Base-by-base conservation (phyloP, 2,329 filamentous ascomycete species). In the Acephala macrosclerotiorum region DNA sequence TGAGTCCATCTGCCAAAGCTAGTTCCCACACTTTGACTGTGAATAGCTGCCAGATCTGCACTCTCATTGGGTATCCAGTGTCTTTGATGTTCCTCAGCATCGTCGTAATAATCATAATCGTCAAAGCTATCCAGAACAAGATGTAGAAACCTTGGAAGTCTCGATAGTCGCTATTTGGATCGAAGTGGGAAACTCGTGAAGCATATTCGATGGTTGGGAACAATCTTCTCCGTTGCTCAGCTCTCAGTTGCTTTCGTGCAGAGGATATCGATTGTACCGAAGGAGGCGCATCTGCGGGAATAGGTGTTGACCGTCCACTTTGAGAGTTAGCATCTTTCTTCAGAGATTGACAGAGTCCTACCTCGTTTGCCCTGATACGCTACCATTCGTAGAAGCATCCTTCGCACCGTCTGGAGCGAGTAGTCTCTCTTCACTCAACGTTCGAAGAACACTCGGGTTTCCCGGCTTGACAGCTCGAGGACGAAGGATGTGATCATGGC, bases 111-210 rank as follows among this genome's bases (percentile, higher is more conserved):
- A 94, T 93, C 94, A 99, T 97, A 78, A 99, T 97, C 72, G 92
- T 93, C 66, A 99, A 84, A 11, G 93, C 93, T 70, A 99, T 95
- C 96, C 96, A 99, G 81, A 99, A 99, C 42, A 99, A 87, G 61
- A 96, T 93, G 81, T 97, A 99, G 85, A 99, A 99, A 76, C 96
- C 96, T 73, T 93, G 89, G 78, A 99, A 99, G 79, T 99, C 94
- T 75, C 89, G 89, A 78, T 98, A 94, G 75, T 97, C 94, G 79
- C 92, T 97, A 58, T 88, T 86, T 0, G 94, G 94, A 76, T 99
- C 96, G 77, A 99, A 97, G 80, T 99, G 95, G 20, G 95, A 98
- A 25, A 98, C 90, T 64, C 96, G 91, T 66, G 91, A 90, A 47
- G 92, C 87, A 80, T 95, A 99, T 75, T 97, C 92, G 76, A 97